Conservation (phyloP, 495 filamentous ascomycete genomes). For the Hypoxylon lenormandii region DNA sequence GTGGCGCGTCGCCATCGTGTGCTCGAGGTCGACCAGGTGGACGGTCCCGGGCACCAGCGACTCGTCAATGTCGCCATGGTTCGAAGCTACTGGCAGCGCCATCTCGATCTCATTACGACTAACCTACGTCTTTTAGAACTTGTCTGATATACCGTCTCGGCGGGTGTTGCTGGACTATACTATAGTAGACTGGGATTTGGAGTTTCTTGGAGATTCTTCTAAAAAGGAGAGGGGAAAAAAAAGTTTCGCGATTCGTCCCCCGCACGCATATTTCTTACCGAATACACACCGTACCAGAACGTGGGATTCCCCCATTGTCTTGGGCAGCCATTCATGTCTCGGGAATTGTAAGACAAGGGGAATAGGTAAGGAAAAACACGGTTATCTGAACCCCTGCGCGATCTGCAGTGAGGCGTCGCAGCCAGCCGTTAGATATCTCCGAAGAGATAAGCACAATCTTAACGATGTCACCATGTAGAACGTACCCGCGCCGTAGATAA, state of each 20-base stretch:
- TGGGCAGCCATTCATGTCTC: constrained; percentile 31
- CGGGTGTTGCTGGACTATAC: background rate
- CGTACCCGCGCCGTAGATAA: constrained; percentile 11
- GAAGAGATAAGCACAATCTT: constrained; percentile 30
- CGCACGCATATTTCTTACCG: constrained; percentile 18
- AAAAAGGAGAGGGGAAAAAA: background rate
- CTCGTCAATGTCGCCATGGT: constrained; percentile 52
- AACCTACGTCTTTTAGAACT: too few relatives aligned
- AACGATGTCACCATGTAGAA: background rate
- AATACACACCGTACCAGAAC: constrained; percentile 12
- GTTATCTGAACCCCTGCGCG: constrained; percentile 41
- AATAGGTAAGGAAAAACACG: background rate
- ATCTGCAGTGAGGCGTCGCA: constrained; percentile 35
- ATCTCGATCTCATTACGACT: constrained; percentile 21
- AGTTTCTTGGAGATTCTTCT: too few relatives aligned
- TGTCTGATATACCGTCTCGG: background rate
- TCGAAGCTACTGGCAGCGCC: constrained; percentile 22
- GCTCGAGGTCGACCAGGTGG: constrained; percentile 65
- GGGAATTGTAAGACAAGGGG: background rate
- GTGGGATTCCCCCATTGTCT: constrained; percentile 18
- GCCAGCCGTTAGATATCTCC: constrained; percentile 28
- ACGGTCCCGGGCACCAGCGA: constrained; percentile 66
- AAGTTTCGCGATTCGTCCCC: constrained; percentile 7
- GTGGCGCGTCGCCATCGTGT: constrained; percentile 55
- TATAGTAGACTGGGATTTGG: too few relatives aligned